A percentile compares a stretch with the other conserved stretches of the same genome.
These are phyloP conservation scores for Radiomyces spectabilis DNA, from an alignment of 192 early-diverging fungal genomes.

Conservation along the genomic window DNA sequence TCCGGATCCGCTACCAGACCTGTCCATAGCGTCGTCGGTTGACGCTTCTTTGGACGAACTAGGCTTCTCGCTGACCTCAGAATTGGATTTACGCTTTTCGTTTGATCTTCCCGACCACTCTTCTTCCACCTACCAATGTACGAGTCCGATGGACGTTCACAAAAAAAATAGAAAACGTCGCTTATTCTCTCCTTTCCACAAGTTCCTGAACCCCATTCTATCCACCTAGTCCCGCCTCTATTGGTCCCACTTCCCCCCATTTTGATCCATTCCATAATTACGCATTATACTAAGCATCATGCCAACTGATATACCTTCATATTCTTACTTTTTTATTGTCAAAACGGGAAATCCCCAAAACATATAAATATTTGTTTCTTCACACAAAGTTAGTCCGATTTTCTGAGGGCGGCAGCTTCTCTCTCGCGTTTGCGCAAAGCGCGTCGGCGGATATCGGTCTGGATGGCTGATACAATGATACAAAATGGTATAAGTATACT, in stretches of 20 bases:
- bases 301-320: not conserved
- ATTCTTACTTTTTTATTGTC: not conserved
- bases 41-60: constrained; percentile 3
- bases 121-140: not conserved
- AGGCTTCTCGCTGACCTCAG: constrained; percentile 2
- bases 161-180: constrained; percentile 7
- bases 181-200: constrained; percentile 15
- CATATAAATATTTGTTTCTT: not conserved
- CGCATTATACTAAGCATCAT: not conserved
- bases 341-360: too few species aligned
- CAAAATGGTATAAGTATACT: constrained; percentile 2
- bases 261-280: not conserved
- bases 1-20: too few species aligned
- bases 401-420: constrained; percentile 41
- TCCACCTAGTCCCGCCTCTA: not conserved
- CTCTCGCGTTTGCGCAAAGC: constrained; percentile 64
- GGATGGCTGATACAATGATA: constrained; percentile 30
- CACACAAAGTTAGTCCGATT: constrained; percentile 1
- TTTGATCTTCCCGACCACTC: constrained; percentile 1
- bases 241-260: not conserved
- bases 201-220: not conserved
- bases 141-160: not conserved
- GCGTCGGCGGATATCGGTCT: constrained; percentile 62
- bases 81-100: constrained; percentile 7
- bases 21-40: too few species aligned